A percentile compares a stretch with the other conserved stretches of the same genome.
Conservation (phyloP, 305 asterid genomes). For the Salvia sclarea region DNA sequence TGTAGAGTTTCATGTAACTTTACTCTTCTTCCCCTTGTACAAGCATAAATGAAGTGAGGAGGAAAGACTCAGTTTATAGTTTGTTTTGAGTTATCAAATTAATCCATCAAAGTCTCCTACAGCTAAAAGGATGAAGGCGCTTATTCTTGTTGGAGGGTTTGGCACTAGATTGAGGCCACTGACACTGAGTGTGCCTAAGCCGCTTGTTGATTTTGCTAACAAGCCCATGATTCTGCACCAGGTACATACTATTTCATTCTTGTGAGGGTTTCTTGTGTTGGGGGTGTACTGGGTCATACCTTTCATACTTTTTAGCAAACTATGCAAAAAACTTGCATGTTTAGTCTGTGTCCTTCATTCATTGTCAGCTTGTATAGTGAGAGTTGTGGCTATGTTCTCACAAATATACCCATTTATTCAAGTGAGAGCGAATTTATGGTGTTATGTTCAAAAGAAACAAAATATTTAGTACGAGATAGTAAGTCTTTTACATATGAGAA, state of each 20-base stretch:
- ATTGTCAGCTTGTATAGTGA: conserved; percentile 1
- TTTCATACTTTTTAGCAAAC: not conserved
- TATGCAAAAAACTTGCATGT: not conserved
- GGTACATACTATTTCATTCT: conserved; percentile 43
- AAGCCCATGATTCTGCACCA: conserved; percentile 98
- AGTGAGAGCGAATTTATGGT: not conserved
- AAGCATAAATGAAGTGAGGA: conserved; percentile 42
- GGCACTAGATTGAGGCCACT: conserved; percentile 95
- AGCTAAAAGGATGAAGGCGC: conserved; percentile 75
- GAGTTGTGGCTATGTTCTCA: not conserved
- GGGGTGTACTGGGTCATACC: too few relatives aligned
- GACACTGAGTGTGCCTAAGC: conserved; percentile 90
- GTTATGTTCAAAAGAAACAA: too few relatives aligned
- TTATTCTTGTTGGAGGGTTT: conserved; percentile 94
- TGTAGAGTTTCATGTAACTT: conserved; percentile 42
- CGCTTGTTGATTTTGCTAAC: conserved; percentile 93
- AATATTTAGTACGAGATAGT: not conserved
- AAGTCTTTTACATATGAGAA: not conserved
- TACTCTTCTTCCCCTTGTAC: conserved; percentile 47
- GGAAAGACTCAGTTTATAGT: conserved; percentile 30
- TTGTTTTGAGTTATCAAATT: conserved; percentile 35
- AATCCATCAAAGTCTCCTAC: conserved; percentile 27
- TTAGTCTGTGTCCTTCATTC: not conserved
- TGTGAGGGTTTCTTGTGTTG: not conserved
- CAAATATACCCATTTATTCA: not conserved